Base-by-base conservation (phyloP, 177 flowering plant genomes). In the Vitis hybrid region DNA sequence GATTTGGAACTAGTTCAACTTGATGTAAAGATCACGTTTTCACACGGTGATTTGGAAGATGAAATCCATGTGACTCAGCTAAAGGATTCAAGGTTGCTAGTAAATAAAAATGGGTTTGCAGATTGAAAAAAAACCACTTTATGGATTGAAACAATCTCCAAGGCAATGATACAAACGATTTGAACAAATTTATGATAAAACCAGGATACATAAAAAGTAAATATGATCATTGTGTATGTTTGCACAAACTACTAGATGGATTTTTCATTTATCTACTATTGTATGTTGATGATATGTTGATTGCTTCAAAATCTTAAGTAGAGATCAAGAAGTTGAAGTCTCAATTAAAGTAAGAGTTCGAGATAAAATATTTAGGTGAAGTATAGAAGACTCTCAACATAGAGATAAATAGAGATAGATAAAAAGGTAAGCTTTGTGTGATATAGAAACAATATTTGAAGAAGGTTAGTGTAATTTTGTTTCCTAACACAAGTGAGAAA, bases 341-440 rank as follows among this genome's bases (percentile, higher is more conserved):
- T 10, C n/a, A 52, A 11, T 12, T 76, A 10, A 51, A 20, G 14
- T 5, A 10, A 3, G 70, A 76, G 41, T 72, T 76, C 48, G 73
- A 77, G 13, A 72, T 72, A 67, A 77, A 75, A 17, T 64, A 70
- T 48, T 64, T 70, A 6, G 71, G 78, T 14, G 41, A 27, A 55
- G 67, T 67, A 9, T 32, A 54, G 0, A 35, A 61, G n/a, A 30
- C 63, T 52, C 51, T 70, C 10, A 58, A 20, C 3, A 67, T 76
- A 32, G 75, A 76, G 30, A 67, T 71, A 0, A 5, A 0, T 0
- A 71, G 75, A 49, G 69, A 76, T 21, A 41, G 61, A 11, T 1
- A 15, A 1, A 24, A 1, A 6, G 9, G 49, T 15, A 55, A 9
- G 3, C 15, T 75, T 3, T 46, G 9, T 17, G 8, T 72, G 3